phyloP scores from a whole-genome alignment of 164 flowering plant species.

The Sedum album region DNA sequence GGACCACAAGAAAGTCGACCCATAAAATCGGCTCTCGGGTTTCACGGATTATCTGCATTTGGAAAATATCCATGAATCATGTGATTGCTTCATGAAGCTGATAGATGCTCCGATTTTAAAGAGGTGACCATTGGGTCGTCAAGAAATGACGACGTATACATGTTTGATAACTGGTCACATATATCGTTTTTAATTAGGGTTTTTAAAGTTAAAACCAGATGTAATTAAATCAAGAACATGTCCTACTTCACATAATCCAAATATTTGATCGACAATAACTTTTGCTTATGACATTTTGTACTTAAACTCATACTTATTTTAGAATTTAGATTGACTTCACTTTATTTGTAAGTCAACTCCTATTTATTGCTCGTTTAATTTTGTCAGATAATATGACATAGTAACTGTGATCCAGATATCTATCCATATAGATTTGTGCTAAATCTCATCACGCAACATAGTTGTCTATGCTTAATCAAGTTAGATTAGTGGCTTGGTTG shows the following conservation, averaged over 20 bases:
- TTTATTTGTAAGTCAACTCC: not conserved
- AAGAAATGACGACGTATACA: not conserved
- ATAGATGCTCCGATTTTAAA: not conserved
- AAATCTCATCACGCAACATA: slow-evolving; percentile 1
- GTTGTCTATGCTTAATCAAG: not conserved
- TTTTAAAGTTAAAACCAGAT: not conserved
- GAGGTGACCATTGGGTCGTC: not conserved
- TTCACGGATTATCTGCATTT: not conserved
- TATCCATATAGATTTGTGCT: not conserved
- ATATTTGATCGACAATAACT: too few relatives aligned
- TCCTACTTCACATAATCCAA: not conserved
- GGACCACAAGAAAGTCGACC: slow-evolving; percentile 3
- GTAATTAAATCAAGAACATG: not conserved
- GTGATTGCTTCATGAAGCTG: slow-evolving; percentile 3
- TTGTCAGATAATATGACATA: not conserved
- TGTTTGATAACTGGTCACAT: not conserved
- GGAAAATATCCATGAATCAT: not conserved
- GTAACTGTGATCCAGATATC: not conserved
- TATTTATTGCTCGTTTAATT: not conserved
- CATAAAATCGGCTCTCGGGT: not conserved
- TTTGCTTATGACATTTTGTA: too few relatives aligned
- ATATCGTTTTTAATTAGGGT: too few relatives aligned
- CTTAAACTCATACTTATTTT: too few relatives aligned
- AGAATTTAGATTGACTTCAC: too few relatives aligned
- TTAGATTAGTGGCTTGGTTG: slow-evolving; percentile 3